Evolutionary conservation across 768 basidiomycete species (phyloP).

Genomic region (Termitomyces sp.): DNA sequence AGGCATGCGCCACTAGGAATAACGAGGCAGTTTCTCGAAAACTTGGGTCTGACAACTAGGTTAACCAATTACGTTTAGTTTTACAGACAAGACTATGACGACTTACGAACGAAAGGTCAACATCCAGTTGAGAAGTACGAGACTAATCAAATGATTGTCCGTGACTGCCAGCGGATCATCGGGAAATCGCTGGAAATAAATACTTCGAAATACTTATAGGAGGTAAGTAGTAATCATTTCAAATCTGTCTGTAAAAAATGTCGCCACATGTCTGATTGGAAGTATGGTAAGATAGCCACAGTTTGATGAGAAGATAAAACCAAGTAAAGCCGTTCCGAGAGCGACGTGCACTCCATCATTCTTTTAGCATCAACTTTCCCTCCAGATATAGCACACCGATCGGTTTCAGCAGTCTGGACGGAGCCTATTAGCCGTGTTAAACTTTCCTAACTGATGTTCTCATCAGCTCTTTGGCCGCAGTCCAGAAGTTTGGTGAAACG

Average conservation of each 20-base stretch:
- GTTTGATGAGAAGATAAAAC: neutral
- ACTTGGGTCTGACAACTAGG: neutral
- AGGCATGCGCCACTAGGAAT: neutral
- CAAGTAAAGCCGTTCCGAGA: neutral
- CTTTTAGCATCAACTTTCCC: too few species aligned
- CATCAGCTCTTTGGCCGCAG: too few species aligned
- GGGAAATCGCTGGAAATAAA: neutral
- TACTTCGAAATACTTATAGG: too few species aligned
- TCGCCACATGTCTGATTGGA: neutral
- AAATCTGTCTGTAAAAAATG: neutral
- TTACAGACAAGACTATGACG: neutral
- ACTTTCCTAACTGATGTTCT: too few species aligned
- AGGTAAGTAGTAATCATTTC: neutral
- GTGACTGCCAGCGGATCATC: neutral
- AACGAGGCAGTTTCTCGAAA: neutral
- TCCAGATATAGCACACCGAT: too few species aligned
- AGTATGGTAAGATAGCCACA: neutral
- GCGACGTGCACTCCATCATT: neutral
- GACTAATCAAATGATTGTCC: neutral
- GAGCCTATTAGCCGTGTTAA: too few species aligned
- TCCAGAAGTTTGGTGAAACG: neutral
- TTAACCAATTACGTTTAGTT: neutral
- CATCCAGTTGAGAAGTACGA: neutral
- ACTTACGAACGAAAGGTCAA: too few species aligned
- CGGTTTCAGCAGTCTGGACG: too few species aligned